Evolutionary conservation across 768 basidiomycete species (phyloP), one percentile per base, ranked within the genome.

Genomic region (Brasilioporus rufonigricans): DNA sequence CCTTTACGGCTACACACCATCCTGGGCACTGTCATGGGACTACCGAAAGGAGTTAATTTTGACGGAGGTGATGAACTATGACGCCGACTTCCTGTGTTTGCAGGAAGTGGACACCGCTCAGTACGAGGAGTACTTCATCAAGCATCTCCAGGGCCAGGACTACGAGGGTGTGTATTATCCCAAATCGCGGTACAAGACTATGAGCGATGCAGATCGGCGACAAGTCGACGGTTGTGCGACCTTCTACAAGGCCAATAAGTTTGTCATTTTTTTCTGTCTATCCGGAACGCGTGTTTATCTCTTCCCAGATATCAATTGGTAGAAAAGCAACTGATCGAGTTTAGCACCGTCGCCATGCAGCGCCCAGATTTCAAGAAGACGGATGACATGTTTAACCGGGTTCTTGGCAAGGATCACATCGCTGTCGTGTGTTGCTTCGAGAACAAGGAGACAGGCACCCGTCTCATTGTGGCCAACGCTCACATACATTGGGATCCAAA

Each of bases 371-470:
- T 94, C 76, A 93, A 93, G 79, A 93, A 94, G 75, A 96, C 93
- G 18, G 94, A 98, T 65, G 96, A 98, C 76, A 95, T 98, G 94
- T 98, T 98, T 82, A 98, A 98, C 67, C 93, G 97, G 31, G 93
- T 98, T 51, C 82, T 98, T 62, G 89, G 89, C 58, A 91, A 93
- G 69, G 96, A 98, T 72, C 85, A 98, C 66, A 91, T 98, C 59
- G 93, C 93, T 44, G 84, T 93, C 59, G 77, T 95, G 53, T 85
- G 85, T 62, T 80, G 93, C 29, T 79, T 98, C 66, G 97, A 99
- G 76, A 88, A 89, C 72, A 83, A 82, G 57, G 80, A 83, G 38
- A 91, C 94, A 0, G 94, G 94, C 39, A 86, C 93, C 13, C 86
- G 96, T 16, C 74, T 97, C 53, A 82, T 98, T 64, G 81, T 98